Base-by-base conservation (phyloP, 805 yeast genomes). In the Yamadazyma takamatsuzukensis region DNA sequence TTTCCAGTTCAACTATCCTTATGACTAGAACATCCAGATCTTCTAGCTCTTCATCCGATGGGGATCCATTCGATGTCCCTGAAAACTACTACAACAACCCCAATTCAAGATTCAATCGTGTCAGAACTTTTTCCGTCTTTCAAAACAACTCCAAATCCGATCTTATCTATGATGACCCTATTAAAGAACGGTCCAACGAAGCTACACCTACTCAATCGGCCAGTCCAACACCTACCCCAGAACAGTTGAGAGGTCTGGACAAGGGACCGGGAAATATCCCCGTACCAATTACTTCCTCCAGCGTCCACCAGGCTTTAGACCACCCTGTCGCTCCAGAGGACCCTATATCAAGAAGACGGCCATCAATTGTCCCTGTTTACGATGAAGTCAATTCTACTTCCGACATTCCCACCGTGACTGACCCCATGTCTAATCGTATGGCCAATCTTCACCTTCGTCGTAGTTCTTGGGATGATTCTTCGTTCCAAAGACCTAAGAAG, bases 21-120 rank as follows among this genome's bases (percentile, higher is more conserved):
- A n/a, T n/a, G n/a, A n/a, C n/a, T 21, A 52, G 37, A 45, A 53
- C 30, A 48, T 64, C 73, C 3, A 52, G 37, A 45, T 53, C 30
- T 47, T 64, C 73, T 3, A 71, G 79, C 4, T 36, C 54, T 5
- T 37, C 51, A 1, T 48, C 62, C 17, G 78, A 72, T 21, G 74
- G 71, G n/a, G 80, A 81, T 49, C 93, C 93, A 0, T 80, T 67
- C 41, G 80, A 81, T 12, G 57, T 63, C n/a, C 73, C 90, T 0
- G 89, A 81, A 30, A 63, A 70, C 16, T 83, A 83, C 53, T 83
- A 83, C 54, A 61, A 68, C 2, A 52, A 53, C 21, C 28, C 29
- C 13, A 48, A 54, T 27, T 59, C 73, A 12, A 60, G 56, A 37
- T 59, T 68, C 25, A 76, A 72, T 17, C 59, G 83, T 35, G 68